Percentiles rank a stretch among this genome's conserved stretches.
Conservation (phyloP, 179 eudicot genomes). For the Monotropa hypopitys region DNA sequence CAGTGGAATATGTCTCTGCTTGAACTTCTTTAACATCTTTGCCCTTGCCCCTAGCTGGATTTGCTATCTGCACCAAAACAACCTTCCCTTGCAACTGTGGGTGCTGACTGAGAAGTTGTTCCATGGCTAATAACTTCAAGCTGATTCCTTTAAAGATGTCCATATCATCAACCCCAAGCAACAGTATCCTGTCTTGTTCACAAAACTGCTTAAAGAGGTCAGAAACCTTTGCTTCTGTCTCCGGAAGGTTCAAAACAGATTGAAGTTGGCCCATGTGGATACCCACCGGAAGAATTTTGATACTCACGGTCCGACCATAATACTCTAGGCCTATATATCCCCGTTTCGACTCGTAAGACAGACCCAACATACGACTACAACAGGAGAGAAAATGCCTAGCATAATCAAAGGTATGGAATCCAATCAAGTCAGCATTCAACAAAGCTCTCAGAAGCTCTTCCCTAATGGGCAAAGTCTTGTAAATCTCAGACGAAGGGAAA, state of each 20-base stretch:
- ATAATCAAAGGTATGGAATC: constrained; percentile 68
- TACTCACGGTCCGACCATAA: constrained; percentile 60
- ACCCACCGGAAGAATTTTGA: constrained; percentile 72
- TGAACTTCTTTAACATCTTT: constrained; percentile 53
- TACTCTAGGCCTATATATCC: constrained; percentile 65
- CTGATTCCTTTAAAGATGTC: constrained; percentile 72
- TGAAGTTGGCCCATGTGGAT: constrained; percentile 52
- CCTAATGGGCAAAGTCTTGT: constrained; percentile 49
- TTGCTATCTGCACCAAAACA: constrained; percentile 46
- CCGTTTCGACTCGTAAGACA: constrained; percentile 59
- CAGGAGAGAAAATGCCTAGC: constrained; percentile 73
- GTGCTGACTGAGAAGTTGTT: constrained; percentile 42
- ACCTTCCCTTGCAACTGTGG: constrained; percentile 38
- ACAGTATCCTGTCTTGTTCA: constrained; percentile 23
- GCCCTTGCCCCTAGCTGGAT: constrained; percentile 58
- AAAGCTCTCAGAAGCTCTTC: constrained; percentile 56
- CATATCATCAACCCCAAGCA: constrained; percentile 69
- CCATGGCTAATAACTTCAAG: constrained; percentile 59
- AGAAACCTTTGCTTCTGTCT: constrained; percentile 32
- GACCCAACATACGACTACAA: constrained; percentile 65
- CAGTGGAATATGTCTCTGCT: constrained; percentile 35
- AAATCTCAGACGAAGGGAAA: constrained; percentile 61
- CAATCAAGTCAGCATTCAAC: constrained; percentile 55
- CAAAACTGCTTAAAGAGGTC: constrained; percentile 32
- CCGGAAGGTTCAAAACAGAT: constrained; percentile 44